Conservation (phyloP, 176 grass and related monocot species). For the Eragrostis curvula region DNA sequence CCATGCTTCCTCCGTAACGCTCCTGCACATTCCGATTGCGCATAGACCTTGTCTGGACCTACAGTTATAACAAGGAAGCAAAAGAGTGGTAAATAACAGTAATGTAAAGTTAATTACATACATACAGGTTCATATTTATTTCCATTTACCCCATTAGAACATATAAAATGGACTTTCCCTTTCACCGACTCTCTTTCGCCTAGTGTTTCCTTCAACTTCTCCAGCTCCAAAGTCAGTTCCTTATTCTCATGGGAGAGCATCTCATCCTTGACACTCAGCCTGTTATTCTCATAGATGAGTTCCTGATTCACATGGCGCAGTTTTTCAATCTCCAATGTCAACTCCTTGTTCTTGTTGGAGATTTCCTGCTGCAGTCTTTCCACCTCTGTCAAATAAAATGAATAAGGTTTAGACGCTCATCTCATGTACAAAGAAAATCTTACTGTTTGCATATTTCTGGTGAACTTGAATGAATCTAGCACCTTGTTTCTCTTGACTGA, state of each 20-base stretch:
- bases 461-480: background rate
- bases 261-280: too few species aligned
- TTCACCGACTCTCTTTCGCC: too few species aligned
- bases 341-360: background rate
- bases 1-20: background rate
- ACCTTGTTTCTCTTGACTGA: constrained; percentile 10
- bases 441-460: too few species aligned
- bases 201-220: too few species aligned
- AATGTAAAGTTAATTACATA: background rate
- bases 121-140: background rate
- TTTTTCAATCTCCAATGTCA: background rate
- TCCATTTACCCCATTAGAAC: background rate
- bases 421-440: background rate
- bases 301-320: background rate
- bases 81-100: background rate
- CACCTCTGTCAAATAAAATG: background rate
- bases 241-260: background rate
- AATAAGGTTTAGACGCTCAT: background rate
- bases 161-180: background rate
- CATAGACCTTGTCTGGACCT: constrained; percentile 8
- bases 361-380: background rate
- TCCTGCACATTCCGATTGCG: background rate
- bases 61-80: too few species aligned
- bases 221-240: background rate
- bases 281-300: background rate